Conservation (phyloP, 371 early-diverging fungal species). For the Syncephalastrum monosporum region DNA sequence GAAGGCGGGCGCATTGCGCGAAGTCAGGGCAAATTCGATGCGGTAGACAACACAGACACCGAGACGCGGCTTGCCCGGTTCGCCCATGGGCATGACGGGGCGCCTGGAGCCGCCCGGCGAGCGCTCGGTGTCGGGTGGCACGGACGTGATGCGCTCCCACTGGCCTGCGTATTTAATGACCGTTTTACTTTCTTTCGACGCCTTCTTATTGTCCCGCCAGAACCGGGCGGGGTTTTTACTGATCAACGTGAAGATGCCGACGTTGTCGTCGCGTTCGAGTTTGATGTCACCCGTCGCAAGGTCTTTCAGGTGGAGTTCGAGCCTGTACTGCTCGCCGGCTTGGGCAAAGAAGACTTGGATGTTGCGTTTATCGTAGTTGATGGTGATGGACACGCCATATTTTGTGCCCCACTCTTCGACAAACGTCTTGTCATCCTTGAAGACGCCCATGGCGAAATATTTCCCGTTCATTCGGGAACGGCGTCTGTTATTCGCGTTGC, state of each 20-base stretch:
- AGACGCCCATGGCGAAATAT: conserved; percentile 16
- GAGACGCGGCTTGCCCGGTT: conserved; percentile 16
- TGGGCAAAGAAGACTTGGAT: conserved; percentile 29
- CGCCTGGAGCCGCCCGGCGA: background rate
- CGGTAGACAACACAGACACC: conserved; percentile 44
- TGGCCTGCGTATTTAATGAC: background rate
- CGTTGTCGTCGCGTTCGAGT: conserved; percentile 18
- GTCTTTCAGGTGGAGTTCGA: conserved; percentile 39
- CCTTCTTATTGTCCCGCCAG: conserved; percentile 22
- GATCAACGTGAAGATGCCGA: conserved; percentile 26
- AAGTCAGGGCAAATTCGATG: conserved; percentile 18
- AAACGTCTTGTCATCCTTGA: conserved; percentile 13
- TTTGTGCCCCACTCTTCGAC: conserved; percentile 16
- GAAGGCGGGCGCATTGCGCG: conserved; percentile 5
- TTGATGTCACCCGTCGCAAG: conserved; percentile 13
- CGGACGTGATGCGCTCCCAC: conserved; percentile 33
- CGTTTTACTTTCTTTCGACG: conserved; percentile 3
- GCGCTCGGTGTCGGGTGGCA: conserved; percentile 15
- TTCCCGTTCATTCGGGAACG: too few relatives aligned
- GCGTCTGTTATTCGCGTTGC: too few relatives aligned
- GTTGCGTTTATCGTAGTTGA: conserved; percentile 26
- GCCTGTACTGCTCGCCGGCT: conserved; percentile 19
- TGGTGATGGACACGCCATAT: conserved; percentile 8
- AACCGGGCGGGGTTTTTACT: conserved; percentile 30
- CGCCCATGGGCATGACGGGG: conserved; percentile 20